These are phyloP conservation scores for Saksenaea oblongispora DNA, from an alignment of 371 early-diverging fungal species.

Conservation along the genomic window DNA sequence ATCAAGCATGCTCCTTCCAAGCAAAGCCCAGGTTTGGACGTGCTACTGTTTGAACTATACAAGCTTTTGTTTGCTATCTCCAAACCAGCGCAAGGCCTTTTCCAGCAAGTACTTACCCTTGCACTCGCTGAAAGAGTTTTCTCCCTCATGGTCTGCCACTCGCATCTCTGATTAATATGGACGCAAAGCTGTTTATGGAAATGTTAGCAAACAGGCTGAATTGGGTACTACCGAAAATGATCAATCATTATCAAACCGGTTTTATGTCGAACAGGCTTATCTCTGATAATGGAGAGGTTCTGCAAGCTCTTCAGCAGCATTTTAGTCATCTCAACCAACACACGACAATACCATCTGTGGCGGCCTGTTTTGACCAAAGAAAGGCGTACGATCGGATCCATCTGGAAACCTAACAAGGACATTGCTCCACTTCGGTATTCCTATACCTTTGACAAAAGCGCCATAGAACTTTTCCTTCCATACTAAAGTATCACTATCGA, in stretches of 20 bases:
- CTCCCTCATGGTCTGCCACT: background rate
- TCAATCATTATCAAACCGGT: conserved; percentile 7
- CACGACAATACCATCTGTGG: background rate
- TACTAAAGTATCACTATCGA: background rate
- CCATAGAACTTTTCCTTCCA: background rate
- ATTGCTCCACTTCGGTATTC: background rate
- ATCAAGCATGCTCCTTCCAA: conserved; percentile 6
- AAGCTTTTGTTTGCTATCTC: background rate
- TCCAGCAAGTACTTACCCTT: background rate
- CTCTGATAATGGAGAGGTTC: conserved; percentile 13
- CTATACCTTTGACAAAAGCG: background rate
- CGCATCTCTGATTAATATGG: background rate
- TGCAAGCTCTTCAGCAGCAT: background rate
- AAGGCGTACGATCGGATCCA: background rate
- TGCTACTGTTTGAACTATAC: conserved; percentile 33
- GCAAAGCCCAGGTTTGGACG: conserved; percentile 32
- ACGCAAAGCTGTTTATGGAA: conserved; percentile 10
- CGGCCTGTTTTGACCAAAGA: background rate
- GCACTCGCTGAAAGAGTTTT: background rate
- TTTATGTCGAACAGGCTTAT: conserved; percentile 11
- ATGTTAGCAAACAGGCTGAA: conserved; percentile 2
- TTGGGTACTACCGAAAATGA: background rate
- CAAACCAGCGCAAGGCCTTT: background rate
- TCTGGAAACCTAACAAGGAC: background rate
- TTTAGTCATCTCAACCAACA: background rate